Conservation (phyloP, 176 grass and related monocot species). For the Zea luxurians region DNA sequence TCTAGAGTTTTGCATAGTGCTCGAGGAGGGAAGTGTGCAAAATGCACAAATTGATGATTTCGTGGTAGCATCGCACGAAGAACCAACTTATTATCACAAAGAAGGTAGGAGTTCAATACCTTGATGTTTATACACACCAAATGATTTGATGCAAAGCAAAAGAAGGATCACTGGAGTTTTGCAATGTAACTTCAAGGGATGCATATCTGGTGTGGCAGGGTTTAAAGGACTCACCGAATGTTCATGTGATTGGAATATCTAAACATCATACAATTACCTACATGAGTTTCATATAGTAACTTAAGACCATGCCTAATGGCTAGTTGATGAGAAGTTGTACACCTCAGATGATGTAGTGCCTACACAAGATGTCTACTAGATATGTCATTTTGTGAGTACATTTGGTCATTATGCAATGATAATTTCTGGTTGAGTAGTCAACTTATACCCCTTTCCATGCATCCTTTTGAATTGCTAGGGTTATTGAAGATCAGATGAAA, state of each 20-base stretch:
- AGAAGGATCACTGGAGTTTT: background rate
- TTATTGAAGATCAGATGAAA: background rate
- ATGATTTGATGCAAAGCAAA: background rate
- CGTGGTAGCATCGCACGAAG: background rate
- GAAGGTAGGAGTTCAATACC: background rate
- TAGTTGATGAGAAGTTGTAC: background rate
- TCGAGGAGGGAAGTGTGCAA: too few relatives aligned
- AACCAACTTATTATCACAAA: background rate
- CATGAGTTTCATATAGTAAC: background rate
- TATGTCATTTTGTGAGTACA: too few relatives aligned
- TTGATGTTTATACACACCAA: background rate
- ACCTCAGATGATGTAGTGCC: background rate
- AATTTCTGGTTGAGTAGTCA: background rate
- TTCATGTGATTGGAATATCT: background rate
- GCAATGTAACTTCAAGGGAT: too few relatives aligned
- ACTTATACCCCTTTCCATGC: background rate
- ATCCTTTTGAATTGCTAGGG: background rate
- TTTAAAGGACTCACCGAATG: background rate
- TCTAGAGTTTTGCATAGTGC: too few relatives aligned
- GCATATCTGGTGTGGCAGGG: background rate
- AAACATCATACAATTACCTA: background rate
- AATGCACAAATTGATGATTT: background rate
- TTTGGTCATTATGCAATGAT: too few relatives aligned
- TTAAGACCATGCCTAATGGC: background rate
- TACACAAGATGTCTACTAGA: background rate